These are phyloP conservation scores for Huntiella omanensis DNA, from an alignment of 2,329 filamentous ascomycete genomes.

Conservation along the genomic window DNA sequence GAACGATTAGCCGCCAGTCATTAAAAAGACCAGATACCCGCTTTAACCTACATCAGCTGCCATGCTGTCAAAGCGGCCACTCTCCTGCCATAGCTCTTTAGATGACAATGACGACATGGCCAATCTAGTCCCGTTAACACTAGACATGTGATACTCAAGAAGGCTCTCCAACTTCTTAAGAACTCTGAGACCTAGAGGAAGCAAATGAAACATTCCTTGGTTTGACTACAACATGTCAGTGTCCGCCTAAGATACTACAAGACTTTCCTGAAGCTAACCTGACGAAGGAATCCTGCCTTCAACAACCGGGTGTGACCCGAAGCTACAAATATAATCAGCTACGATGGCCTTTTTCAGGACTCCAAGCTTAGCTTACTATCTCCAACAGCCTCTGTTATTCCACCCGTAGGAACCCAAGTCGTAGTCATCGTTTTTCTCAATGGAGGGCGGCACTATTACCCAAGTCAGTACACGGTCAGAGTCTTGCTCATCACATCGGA, in stretches of 20 bases:
- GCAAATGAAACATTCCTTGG: conserved; percentile 77
- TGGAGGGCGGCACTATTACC: conserved; percentile 1
- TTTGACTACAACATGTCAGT: conserved; percentile 38
- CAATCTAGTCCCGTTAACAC: conserved; percentile 63
- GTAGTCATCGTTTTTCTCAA: conserved; percentile 33
- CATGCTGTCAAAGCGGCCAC: conserved; percentile 57
- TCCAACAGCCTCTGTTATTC: conserved; percentile 37
- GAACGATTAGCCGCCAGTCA: not conserved
- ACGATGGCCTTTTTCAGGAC: not conserved
- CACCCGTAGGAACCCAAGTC: conserved; percentile 63
- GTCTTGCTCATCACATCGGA: not conserved
- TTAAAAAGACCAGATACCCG: not conserved
- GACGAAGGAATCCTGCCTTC: conserved; percentile 53
- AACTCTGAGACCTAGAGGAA: conserved; percentile 71
- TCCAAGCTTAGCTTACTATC: conserved; percentile 25
- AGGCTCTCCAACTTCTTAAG: conserved; percentile 73
- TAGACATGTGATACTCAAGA: conserved; percentile 77
- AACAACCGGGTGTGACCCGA: conserved; percentile 18
- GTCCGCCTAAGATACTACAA: not conserved
- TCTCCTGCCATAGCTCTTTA: conserved; percentile 64
- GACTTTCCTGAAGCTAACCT: conserved; percentile 27
- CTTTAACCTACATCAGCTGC: conserved; percentile 43
- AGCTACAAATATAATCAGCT: conserved; percentile 1
- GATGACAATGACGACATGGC: conserved; percentile 74
- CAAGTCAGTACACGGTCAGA: not conserved